Percentiles rank a stretch among this genome's conserved stretches.
These are phyloP conservation scores for Vitis cinerea DNA, from an alignment of 164 flowering plant genomes.

Conservation along the genomic window DNA sequence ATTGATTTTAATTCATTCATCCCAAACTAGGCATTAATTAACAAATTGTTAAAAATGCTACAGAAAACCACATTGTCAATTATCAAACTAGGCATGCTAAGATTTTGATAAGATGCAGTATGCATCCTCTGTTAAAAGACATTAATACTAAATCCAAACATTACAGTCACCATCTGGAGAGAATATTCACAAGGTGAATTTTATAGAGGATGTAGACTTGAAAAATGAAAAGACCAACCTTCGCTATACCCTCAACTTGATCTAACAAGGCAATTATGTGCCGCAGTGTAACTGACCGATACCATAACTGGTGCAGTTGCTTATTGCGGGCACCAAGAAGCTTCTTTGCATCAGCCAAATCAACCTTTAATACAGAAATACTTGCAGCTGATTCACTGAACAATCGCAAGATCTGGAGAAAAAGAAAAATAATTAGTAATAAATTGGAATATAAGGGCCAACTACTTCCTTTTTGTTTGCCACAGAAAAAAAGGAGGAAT, in stretches of 20 bases:
- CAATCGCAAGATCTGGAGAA: constrained; percentile 79
- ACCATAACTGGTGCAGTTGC: constrained; percentile 96
- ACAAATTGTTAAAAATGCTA: not conserved
- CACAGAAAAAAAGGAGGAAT: not conserved
- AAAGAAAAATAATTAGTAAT: constrained; percentile 6
- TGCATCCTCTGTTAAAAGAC: not conserved
- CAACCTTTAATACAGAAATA: constrained; percentile 68
- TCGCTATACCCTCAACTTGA: constrained; percentile 92
- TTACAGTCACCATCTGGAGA: not conserved
- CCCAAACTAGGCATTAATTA: not conserved
- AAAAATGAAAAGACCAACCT: constrained; percentile 47
- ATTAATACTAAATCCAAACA: too few relatives aligned
- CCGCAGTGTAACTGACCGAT: constrained; percentile 92
- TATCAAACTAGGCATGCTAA: not conserved
- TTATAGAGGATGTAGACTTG: not conserved
- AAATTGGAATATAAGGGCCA: not conserved
- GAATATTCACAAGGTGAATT: not conserved
- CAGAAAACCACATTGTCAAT: not conserved
- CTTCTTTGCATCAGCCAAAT: constrained; percentile 90
- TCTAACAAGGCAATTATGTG: constrained; percentile 90
- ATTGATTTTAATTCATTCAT: not conserved
- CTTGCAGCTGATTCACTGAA: constrained; percentile 94
- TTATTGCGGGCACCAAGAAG: constrained; percentile 85
- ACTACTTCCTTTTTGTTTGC: too few relatives aligned
- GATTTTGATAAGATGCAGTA: not conserved